phyloP scores from a whole-genome alignment of 306 rosid genomes.

The Lablab purpureus region DNA sequence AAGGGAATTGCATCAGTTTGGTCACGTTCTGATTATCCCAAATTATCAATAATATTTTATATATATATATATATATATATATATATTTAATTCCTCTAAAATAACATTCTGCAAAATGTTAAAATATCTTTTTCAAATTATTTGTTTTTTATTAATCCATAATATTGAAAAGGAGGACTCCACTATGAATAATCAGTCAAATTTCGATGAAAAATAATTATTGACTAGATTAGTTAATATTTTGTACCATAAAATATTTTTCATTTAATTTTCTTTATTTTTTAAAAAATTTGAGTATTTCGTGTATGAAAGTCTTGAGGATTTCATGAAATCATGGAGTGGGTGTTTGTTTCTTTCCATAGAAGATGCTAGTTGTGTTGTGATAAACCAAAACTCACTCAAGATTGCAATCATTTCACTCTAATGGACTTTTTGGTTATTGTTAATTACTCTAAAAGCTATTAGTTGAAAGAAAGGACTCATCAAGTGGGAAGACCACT shows the following conservation, averaged over 20 bases:
- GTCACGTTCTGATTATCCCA: not conserved
- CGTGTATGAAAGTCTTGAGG: not conserved
- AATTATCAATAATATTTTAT: not conserved
- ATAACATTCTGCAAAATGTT: not conserved
- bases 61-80: no score
- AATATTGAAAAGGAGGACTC: no score
- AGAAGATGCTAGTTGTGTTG: not conserved
- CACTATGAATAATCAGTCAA: no score
- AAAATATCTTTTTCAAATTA: no score
- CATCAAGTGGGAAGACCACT: not conserved
- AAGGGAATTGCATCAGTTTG: not conserved
- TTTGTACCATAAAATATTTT: no score
- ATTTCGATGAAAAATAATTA: no score
- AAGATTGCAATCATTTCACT: not conserved
- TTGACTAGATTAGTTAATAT: no score
- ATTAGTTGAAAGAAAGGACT: not conserved
- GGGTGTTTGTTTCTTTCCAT: not conserved
- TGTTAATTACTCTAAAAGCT: not conserved
- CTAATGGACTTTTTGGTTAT: not conserved
- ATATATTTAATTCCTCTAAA: not conserved
- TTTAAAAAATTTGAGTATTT: not conserved
- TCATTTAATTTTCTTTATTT: not conserved
- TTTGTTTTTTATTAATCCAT: no score
- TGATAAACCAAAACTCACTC: not conserved
- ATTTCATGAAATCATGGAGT: not conserved